A percentile compares a stretch with the other conserved stretches of the same genome.
Evolutionary conservation across 2,329 filamentous ascomycete genomes (phyloP).

Genomic region (Arthrobotrys pseudoclavata): DNA sequence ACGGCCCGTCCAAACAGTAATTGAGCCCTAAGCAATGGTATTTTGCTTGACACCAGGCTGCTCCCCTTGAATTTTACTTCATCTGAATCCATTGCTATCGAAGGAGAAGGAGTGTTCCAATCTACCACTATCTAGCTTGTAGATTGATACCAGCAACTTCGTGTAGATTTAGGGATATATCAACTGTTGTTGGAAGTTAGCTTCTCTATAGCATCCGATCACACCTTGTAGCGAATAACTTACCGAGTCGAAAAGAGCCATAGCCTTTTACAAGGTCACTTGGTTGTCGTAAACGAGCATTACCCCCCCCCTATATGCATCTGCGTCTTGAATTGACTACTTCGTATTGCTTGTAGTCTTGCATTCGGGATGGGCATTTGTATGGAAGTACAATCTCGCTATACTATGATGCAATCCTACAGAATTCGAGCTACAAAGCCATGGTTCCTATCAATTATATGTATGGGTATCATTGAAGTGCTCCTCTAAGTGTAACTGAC

Average conservation of each 20-base stretch:
- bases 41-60: background rate
- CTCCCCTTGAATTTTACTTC: background rate
- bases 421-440: background rate
- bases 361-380: background rate
- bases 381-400: background rate
- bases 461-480: slow-evolving; percentile 61
- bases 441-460: slow-evolving; percentile 9
- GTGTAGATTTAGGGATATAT: background rate
- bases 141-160: background rate
- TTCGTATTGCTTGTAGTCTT: background rate
- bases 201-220: background rate
- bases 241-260: background rate
- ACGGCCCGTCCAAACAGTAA: background rate
- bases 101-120: background rate
- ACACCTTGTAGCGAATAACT: background rate
- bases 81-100: background rate
- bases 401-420: background rate
- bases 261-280: background rate
- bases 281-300: background rate
- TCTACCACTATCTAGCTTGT: background rate
- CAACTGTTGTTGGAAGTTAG: background rate
- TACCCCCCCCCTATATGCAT: background rate
- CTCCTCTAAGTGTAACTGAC: slow-evolving; percentile 56
- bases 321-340: background rate
- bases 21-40: background rate